Conservation (phyloP, 352 stramenopile species). For the Plasmopara muralis region DNA sequence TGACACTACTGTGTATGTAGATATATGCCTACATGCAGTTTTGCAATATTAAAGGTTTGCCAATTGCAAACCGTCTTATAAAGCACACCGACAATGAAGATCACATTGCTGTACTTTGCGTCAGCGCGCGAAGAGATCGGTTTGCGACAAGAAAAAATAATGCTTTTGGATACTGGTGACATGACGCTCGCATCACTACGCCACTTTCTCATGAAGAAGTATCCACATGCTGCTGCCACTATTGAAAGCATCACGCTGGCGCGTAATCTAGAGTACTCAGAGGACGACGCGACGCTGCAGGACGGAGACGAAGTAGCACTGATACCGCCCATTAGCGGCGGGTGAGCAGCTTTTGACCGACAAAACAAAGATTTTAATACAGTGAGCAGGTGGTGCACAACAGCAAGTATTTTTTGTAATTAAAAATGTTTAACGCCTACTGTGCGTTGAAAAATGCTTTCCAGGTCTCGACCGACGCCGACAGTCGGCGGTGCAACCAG, state of each 20-base stretch:
- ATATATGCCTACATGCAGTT: background rate
- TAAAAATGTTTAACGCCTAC: conserved; percentile 29
- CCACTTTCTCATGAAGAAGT: conserved; percentile 34
- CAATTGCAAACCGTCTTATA: background rate
- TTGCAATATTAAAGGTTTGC: background rate
- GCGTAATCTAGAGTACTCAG: conserved; percentile 68
- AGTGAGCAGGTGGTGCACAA: conserved; percentile 4
- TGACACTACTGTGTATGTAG: no score
- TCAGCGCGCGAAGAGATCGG: conserved; percentile 65
- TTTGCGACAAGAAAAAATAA: conserved; percentile 55
- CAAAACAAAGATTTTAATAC: background rate
- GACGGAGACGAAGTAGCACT: conserved; percentile 76
- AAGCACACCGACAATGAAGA: conserved; percentile 19
- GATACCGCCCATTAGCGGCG: conserved; percentile 71
- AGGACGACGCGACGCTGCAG: conserved; percentile 36
- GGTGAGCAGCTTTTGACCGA: conserved; percentile 1
- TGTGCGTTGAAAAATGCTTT: conserved; percentile 68
- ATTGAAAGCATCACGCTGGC: conserved; percentile 61
- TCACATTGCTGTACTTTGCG: conserved; percentile 83
- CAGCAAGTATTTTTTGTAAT: conserved; percentile 4
- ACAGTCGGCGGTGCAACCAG: conserved; percentile 25
- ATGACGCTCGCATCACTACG: conserved; percentile 42
- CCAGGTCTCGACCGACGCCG: conserved; percentile 37
- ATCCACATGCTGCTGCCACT: conserved; percentile 37
- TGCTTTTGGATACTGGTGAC: conserved; percentile 9